Evolutionary conservation across 2,329 filamentous ascomycete species (phyloP), one percentile per base, ranked within the genome.

Genomic region (Dactylellina drechsleri): DNA sequence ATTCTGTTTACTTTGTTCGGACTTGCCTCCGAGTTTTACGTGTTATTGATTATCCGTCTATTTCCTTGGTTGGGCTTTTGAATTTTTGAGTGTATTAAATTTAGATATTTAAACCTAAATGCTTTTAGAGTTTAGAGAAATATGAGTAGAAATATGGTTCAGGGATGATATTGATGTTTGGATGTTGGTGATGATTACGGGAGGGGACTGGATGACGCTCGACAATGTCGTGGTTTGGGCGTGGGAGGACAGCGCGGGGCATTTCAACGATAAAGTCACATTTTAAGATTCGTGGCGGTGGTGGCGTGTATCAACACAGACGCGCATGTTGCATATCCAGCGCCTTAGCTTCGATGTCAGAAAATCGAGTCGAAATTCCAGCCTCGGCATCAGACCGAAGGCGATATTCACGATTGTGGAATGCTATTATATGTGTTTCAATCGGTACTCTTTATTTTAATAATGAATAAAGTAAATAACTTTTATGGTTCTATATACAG

Each of bases 191-290:
- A 23, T 20, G n/a, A 6, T 20, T 52, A 4, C 6, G n/a, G 16
- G 16, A 52, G 20, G 16, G 18, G 52, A 52, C 31, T 40, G 61
- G 61, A 66, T 66, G 61, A 66, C 61, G 61, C 56, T 66, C 16
- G 43, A 47, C 16, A n/a, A 47, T 47, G 50, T 50, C 61, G 61
- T 66, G 61, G 23, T 66, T 57, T 23, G 10, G 43, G 43, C 3
- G 5, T 61, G 16, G 4, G 20, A 18, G 18, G 2, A 26, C 31
- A n/a, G 54, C 41, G 61, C 52, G 60, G 49, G 60, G 60, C 23
- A 40, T 5, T 47, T 18, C 7, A 15, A 36, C 18, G n/a, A 20
- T 52, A 47, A 52, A 52, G 49, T 16, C 16, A 20, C n/a, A 23
- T 8, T 52, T 26, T 18, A 1, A 15, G 20, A 52, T 52, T 1